Conservation (phyloP, 345 rosid genomes). For the Combretum micranthum region DNA sequence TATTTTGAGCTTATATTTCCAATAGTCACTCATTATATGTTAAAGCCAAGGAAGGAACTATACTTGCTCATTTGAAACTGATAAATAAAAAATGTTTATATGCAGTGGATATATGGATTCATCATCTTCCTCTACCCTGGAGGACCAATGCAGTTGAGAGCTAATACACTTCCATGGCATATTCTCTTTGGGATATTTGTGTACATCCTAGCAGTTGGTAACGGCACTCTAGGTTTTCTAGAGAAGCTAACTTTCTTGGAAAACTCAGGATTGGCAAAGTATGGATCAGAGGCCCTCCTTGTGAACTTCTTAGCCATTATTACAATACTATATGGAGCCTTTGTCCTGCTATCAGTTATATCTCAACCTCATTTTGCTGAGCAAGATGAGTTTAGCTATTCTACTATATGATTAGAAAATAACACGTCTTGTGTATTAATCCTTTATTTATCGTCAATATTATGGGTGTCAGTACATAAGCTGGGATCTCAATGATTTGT, state of each 20-base stretch:
- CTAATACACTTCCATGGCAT: slow-evolving; percentile 66
- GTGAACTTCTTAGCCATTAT: slow-evolving; percentile 81
- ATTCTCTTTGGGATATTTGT: slow-evolving; percentile 52
- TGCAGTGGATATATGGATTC: slow-evolving; percentile 80
- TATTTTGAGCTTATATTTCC: too few relatives aligned
- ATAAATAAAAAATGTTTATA: not conserved
- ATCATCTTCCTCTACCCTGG: slow-evolving; percentile 73
- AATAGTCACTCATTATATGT: too few relatives aligned
- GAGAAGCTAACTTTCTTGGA: slow-evolving; percentile 93
- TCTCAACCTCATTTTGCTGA: slow-evolving; percentile 35
- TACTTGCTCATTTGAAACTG: not conserved
- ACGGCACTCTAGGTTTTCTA: slow-evolving; percentile 61
- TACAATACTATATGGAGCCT: slow-evolving; percentile 59
- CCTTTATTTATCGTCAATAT: too few relatives aligned
- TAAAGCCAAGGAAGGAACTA: too few relatives aligned
- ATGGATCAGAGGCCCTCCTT: slow-evolving; percentile 75
- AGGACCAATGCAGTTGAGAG: slow-evolving; percentile 39
- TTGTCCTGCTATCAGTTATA: slow-evolving; percentile 50
- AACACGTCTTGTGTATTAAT: not conserved
- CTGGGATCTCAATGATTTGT: too few relatives aligned
- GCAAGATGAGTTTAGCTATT: slow-evolving; percentile 34
- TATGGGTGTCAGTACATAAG: too few relatives aligned
- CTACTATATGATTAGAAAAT: slow-evolving; percentile 29
- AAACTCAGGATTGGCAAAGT: slow-evolving; percentile 62
- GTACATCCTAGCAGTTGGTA: slow-evolving; percentile 52